Base-by-base conservation (phyloP, 169 alveolate genomes). In the Plasmodium reichenowi region DNA sequence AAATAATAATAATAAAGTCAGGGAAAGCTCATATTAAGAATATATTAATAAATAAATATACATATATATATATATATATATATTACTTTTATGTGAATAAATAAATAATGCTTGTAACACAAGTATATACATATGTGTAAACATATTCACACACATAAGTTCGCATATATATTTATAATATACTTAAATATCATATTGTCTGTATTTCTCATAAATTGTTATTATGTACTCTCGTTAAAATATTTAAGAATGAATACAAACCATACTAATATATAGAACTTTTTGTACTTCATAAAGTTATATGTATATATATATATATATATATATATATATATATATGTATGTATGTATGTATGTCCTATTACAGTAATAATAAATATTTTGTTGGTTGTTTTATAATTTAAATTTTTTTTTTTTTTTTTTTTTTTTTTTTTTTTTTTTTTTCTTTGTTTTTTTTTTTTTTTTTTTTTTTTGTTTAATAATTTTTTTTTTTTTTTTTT, bases 401-500 rank as follows among this genome's bases (percentile, higher is more conserved):
- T 13, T 1, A 48, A 70, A 17, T 32, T 32, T 32, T 70, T 20
- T 20, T 17, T 70, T 70, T 70, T 9, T 64, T 76, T 63, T 20
- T 29, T 74, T 48, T 63, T 52, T 29, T 50, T 47, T 20, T 50
- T 78, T 48, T 20, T 20, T 64, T 64, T 48, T 70, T 20, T 56
- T 52, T 56, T 63, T 56, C n/a, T 74, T 48, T 63, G 32, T 29
- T 50, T 47, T 20, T 50, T 78, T 48, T 20, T 20, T 64, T 64
- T 48, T 70, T 20, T 56, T 52, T 56, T 63, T 56, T 47, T 29
- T 74, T 48, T 63, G n/a, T n/a, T n/a, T n/a, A n/a, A n/a, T n/a
- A n/a, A n/a, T 52, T 29, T 50, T 47, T 20, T 50, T 78, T 48
- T 20, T 20, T 64, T 64, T 48, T 70, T 20, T 56, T 52, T 56